Conservation (phyloP, 1,284 basidiomycete species). For the Puccinia novopanici region DNA sequence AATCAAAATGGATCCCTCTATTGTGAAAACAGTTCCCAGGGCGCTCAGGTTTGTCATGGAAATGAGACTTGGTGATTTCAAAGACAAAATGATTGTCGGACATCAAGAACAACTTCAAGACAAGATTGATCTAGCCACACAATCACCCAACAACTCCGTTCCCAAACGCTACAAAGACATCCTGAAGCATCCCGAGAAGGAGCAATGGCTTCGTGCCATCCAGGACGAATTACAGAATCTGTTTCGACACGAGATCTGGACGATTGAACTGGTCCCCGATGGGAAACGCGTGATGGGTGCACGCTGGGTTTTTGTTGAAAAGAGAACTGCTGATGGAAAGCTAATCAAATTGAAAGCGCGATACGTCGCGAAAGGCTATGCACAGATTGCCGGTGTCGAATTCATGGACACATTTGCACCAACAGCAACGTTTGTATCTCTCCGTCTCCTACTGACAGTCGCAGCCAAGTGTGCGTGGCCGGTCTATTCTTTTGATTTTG, state of each 20-base stretch:
- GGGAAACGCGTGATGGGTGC: slow-evolving; percentile 2
- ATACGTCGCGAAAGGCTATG: slow-evolving; percentile 14
- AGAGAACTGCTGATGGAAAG: not conserved
- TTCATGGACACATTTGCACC: slow-evolving; percentile 30
- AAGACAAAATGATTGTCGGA: not conserved
- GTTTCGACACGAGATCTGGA: not conserved
- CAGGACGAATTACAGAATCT: slow-evolving; percentile 9
- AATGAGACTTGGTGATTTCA: not conserved
- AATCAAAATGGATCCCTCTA: not conserved
- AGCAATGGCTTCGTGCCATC: not conserved
- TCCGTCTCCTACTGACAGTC: slow-evolving; percentile 4
- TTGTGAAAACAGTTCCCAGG: not conserved
- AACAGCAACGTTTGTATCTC: slow-evolving; percentile 26
- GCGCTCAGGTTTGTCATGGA: not conserved
- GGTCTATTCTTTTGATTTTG: slow-evolving; percentile 16
- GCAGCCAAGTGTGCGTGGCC: slow-evolving; percentile 15
- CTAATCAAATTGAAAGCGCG: slow-evolving; percentile 1
- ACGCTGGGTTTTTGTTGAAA: slow-evolving; percentile 10
- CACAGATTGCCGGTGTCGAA: slow-evolving; percentile 1
- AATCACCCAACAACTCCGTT: not conserved
- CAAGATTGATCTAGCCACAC: not conserved
- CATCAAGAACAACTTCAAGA: not conserved
- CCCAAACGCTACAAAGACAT: slow-evolving; percentile 3
- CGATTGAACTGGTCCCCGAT: too few species aligned
- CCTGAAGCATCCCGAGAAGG: not conserved